Evolutionary conservation across 2,329 filamentous ascomycete species (phyloP).

Genomic region (Lasiodiplodia sp.): DNA sequence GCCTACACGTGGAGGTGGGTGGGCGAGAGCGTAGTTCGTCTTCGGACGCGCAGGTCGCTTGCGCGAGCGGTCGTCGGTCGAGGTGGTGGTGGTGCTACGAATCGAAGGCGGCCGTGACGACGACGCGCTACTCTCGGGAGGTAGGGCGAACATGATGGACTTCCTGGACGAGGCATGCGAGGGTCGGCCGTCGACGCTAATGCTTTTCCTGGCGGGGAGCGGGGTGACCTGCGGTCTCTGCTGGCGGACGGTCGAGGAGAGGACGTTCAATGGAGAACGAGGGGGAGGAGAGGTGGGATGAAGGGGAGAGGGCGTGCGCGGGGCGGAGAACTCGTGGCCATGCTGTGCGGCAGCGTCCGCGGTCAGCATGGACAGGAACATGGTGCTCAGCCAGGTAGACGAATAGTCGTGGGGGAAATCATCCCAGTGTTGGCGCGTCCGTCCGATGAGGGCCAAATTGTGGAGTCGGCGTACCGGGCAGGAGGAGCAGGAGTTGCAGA

Average conservation of each 20-base stretch:
- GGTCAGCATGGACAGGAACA: conserved; percentile 49
- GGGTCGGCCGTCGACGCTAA: conserved; percentile 17
- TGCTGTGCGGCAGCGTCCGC: conserved; percentile 45
- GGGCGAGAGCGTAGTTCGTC: conserved; percentile 72
- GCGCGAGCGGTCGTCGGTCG: conserved; percentile 43
- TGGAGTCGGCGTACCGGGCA: conserved; percentile 20
- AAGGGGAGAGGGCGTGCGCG: conserved; percentile 33
- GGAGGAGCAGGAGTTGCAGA: conserved; percentile 1
- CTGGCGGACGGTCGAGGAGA: conserved; percentile 41
- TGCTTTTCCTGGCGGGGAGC: conserved; percentile 26
- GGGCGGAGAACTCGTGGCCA: conserved; percentile 42
- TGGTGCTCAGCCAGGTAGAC: conserved; percentile 32
- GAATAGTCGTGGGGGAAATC: conserved; percentile 5
- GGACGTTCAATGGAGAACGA: conserved; percentile 45
- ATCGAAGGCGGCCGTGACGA: conserved; percentile 26
- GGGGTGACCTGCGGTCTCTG: conserved; percentile 34
- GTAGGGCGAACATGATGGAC: conserved; percentile 32
- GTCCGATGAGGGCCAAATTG: conserved; percentile 5
- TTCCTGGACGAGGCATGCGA: conserved; percentile 30
- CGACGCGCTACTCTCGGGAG: conserved; percentile 32
- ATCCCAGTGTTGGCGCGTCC: conserved; percentile 13
- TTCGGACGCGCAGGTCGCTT: conserved; percentile 61
- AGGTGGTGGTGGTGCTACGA: conserved; percentile 31
- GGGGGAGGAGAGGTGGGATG: conserved; percentile 39
- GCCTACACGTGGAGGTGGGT: conserved; percentile 67